Evolutionary conservation across 2,329 filamentous ascomycete species (phyloP).

Genomic region (Fusarium sacchari): DNA sequence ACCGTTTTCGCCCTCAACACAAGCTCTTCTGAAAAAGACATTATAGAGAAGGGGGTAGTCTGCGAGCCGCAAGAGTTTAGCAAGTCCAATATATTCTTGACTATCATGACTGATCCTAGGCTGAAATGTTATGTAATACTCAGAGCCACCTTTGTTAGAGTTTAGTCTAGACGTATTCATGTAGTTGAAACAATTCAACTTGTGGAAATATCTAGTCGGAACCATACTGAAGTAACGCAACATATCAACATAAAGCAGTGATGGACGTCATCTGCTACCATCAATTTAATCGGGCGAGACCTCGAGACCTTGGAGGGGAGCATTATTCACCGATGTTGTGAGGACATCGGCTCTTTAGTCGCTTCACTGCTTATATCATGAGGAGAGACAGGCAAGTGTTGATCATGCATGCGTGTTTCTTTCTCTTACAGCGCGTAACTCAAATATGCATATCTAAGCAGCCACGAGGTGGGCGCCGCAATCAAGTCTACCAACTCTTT

Average conservation of each 20-base stretch:
- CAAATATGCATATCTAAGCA: constrained; percentile 45
- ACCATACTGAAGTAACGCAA: neutral
- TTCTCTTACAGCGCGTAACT: constrained; percentile 40
- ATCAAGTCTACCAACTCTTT: constrained; percentile 24
- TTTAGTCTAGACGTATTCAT: neutral
- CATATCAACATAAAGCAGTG: neutral
- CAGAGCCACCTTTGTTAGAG: too few species aligned
- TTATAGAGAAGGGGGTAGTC: neutral
- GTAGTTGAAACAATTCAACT: neutral
- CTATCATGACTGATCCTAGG: neutral
- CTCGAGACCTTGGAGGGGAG: too few species aligned
- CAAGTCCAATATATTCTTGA: neutral
- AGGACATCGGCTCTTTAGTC: neutral
- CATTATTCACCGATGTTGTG: neutral
- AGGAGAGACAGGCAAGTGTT: neutral
- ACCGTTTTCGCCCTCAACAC: neutral
- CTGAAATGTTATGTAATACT: neutral
- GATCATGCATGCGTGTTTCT: constrained; percentile 39
- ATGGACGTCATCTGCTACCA: neutral
- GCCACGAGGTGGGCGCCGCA: constrained; percentile 32
- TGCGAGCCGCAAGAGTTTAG: neutral
- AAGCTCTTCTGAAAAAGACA: neutral
- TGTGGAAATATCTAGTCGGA: neutral
- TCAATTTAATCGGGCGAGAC: neutral
- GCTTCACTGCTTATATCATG: neutral